A percentile compares a stretch with the other conserved stretches of the same genome.
These are phyloP conservation scores for Nannizziopsis barbatae DNA, from an alignment of 2,329 filamentous ascomycete species.

Conservation along the genomic window DNA sequence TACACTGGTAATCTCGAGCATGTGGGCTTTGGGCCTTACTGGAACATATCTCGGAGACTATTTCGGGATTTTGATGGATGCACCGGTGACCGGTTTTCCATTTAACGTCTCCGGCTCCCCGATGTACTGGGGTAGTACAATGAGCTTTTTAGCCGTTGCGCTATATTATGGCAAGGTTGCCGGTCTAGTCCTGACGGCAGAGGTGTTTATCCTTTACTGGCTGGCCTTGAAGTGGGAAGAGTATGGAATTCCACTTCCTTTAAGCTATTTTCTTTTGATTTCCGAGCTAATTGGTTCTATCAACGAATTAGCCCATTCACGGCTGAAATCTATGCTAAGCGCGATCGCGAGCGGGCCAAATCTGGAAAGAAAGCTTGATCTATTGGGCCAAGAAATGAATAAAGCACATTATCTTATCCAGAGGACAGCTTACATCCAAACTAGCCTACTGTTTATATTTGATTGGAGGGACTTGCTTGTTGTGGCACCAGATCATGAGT, in stretches of 20 bases:
- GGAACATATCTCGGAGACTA: conserved; percentile 97
- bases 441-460: no score
- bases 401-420: no score
- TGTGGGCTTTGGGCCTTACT: conserved; percentile 84
- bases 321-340: conserved; percentile 78
- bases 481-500: no score
- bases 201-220: conserved; percentile 68
- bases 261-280: neutral
- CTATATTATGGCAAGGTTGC: conserved; percentile 79
- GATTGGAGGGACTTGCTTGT: no score
- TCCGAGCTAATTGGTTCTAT: no score
- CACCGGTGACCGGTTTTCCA: conserved; percentile 86
- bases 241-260: conserved; percentile 28
- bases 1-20: conserved; percentile 73
- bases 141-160: conserved; percentile 83
- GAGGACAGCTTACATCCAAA: no score
- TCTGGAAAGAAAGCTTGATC: conserved; percentile 29
- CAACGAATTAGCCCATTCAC: conserved; percentile 61
- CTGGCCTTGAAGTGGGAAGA: conserved; percentile 80
- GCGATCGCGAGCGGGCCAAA: conserved; percentile 33
- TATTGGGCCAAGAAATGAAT: neutral
- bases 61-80: conserved; percentile 95
- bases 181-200: conserved; percentile 61
- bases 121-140: conserved; percentile 92
- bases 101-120: conserved; percentile 85